Base-by-base conservation (phyloP, 495 filamentous ascomycete species). In the Lineolata rhizophorae region DNA sequence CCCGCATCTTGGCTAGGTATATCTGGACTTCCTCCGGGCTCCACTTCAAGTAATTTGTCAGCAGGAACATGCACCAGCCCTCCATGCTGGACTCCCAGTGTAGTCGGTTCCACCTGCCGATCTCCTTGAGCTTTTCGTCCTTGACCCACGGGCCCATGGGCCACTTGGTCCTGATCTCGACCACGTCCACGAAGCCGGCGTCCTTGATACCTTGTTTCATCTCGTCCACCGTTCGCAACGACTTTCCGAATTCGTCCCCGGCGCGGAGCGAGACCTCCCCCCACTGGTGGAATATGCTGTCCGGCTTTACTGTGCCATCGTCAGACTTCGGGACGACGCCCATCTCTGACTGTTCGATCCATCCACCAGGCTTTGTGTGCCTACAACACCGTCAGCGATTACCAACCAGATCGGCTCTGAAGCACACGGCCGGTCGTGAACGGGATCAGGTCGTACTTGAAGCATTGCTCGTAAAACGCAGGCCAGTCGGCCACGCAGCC, bases 61-160 rank as follows among this genome's bases (percentile, higher is more conserved):
- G 17, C 29, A 18, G n/a, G 12, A n/a, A 15, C 29, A 31, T 11
- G 18, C 13, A 3, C 12, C 12, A 15, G 3, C 29, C 13, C 18
- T 31, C 29, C 13, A 31, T 15, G 3, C 69, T 65, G 40, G 69
- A 55, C 27, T 72, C 49, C 11, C 72, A 68, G 40, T 73, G 62
- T 2, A 69, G 39, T 24, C 67, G 42, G 31, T 74, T 69, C 28
- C 62, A 70, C 36, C 58, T 53, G 40, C 74, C 74, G 15, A 77
- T 64, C 37, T 64, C 60, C 45, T 72, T 76, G 42, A 76, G 43
- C 11, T 59, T 54, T 25, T 57, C 61, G 36, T 78, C 69, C 42
- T 55, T 64, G 4, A 72, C 57, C 75, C 76, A 80, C 1, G 62
- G 58, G 1, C 72, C 72, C 35, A 75, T 57, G 6, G 74, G 76